Evolutionary conservation across 139 green algal genomes (phyloP).

Genomic region (Penium margaritaceum): DNA sequence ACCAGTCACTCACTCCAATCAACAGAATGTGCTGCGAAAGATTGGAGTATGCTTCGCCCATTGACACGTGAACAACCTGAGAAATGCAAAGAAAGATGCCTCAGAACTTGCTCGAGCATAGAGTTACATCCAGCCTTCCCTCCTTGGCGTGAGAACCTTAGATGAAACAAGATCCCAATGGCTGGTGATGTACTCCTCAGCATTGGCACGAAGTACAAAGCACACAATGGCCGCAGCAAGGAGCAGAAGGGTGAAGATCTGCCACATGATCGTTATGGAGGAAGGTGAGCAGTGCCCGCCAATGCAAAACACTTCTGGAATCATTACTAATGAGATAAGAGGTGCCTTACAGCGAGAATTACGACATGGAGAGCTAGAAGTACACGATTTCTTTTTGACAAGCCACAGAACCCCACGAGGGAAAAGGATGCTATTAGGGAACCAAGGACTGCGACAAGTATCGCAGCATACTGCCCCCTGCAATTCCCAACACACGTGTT

Average conservation of each 20-base stretch:
- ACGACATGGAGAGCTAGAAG: background rate
- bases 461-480: conserved; percentile 8
- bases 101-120: background rate
- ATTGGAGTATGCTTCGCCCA: background rate
- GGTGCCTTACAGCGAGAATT: background rate
- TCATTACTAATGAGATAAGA: background rate
- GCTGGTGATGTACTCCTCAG: background rate
- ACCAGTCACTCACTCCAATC: background rate
- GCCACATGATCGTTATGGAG: no score
- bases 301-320: background rate
- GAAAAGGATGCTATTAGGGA: background rate
- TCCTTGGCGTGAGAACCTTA: background rate
- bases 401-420: background rate
- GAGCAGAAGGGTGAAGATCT: background rate
- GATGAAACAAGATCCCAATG: conserved; percentile 7
- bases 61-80: background rate
- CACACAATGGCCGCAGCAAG: background rate
- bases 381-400: background rate
- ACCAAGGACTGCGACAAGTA: conserved; percentile 1
- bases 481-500: background rate
- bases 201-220: background rate
- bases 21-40: conserved; percentile 7
- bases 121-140: background rate
- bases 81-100: background rate
- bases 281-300: background rate